Conservation (phyloP, 805 yeast species). For the Candida pseudoglaebosa region DNA sequence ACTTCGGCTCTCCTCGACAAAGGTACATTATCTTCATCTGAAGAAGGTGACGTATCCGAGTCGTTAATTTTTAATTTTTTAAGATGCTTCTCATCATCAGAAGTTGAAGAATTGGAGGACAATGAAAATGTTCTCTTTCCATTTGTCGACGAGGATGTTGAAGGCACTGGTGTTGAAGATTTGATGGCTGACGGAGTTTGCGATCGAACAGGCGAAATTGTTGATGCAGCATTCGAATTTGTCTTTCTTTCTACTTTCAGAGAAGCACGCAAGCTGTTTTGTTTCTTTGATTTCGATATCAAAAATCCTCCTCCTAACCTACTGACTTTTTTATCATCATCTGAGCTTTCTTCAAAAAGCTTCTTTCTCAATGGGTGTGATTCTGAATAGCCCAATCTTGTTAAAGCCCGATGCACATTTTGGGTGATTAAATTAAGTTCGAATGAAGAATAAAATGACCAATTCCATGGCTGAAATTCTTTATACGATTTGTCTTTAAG, state of each 20-base stretch:
- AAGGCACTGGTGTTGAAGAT: background rate
- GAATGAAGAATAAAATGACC: constrained; percentile 26
- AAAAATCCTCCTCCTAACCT: constrained; percentile 20
- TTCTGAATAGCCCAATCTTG: constrained; percentile 39
- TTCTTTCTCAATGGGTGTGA: constrained; percentile 41
- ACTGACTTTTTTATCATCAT: constrained; percentile 1
- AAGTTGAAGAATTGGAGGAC: constrained; percentile 7
- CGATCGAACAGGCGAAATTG: constrained; percentile 3
- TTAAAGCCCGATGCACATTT: constrained; percentile 36
- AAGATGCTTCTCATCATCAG: constrained; percentile 9
- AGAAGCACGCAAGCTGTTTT: constrained; percentile 1
- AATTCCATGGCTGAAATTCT: constrained; percentile 36
- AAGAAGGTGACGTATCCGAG: constrained; percentile 35
- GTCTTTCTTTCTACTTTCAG: background rate
- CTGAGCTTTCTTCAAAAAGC: constrained; percentile 15
- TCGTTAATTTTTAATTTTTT: constrained; percentile 10
- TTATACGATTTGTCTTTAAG: constrained; percentile 40
- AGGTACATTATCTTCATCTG: constrained; percentile 20
- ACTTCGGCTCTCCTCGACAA: constrained; percentile 13
- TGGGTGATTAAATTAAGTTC: constrained; percentile 30
- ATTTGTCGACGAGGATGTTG: constrained; percentile 1
- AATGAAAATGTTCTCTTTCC: constrained; percentile 8
- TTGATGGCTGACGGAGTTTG: background rate
- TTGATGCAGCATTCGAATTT: background rate
- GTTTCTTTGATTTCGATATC: constrained; percentile 9